phyloP scores from a whole-genome alignment of 441 rosid species.

The Erodium texanum region DNA sequence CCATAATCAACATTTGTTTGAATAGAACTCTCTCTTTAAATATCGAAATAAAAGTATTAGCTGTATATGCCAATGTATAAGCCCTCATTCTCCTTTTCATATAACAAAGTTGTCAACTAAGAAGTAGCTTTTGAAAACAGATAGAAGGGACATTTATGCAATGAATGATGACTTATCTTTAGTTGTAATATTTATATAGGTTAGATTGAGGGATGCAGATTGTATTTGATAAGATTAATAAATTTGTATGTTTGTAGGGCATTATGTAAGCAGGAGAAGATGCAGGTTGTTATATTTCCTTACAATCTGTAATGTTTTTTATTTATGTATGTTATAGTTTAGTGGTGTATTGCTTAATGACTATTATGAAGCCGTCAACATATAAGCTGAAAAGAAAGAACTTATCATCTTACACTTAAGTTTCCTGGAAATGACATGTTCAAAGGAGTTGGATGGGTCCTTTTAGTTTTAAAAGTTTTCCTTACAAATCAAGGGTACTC shows the following conservation, averaged over 20 bases:
- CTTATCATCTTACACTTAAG: background rate
- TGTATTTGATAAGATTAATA: background rate
- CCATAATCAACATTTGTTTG: too few species aligned
- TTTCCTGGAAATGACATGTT: background rate
- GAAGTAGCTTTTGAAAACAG: too few species aligned
- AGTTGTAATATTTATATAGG: background rate
- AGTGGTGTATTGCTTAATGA: background rate
- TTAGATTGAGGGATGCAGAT: background rate
- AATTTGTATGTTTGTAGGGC: background rate
- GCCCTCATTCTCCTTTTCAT: too few species aligned
- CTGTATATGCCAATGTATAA: too few species aligned
- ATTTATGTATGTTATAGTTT: background rate
- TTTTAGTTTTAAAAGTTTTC: background rate
- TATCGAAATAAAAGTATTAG: too few species aligned
- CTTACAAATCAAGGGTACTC: background rate
- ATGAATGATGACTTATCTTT: background rate
- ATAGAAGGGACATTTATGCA: background rate
- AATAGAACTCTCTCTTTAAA: too few species aligned
- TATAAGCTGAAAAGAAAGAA: background rate
- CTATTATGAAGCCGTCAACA: background rate
- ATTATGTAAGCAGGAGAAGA: background rate
- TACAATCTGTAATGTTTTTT: background rate
- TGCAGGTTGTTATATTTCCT: background rate
- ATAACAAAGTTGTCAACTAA: too few species aligned
- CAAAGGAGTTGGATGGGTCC: background rate